Evolutionary conservation across 352 stramenopile species (phyloP), one percentile per base, ranked within the genome.

Genomic region (Globisporangium spinosum): DNA sequence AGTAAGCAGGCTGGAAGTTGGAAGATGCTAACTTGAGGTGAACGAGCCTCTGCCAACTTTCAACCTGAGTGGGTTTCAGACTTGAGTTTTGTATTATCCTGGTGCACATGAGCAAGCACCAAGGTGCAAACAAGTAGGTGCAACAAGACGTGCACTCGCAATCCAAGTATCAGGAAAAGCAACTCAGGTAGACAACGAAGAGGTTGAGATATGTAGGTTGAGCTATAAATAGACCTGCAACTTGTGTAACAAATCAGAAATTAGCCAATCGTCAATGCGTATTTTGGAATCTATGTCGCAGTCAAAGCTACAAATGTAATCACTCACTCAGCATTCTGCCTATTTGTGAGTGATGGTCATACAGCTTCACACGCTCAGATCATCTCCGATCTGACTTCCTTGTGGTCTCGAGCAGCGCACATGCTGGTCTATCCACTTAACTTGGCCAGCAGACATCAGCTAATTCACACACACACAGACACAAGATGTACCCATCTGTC

Each of bases 351-450:
- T 59, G 54, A 59, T 59, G 54, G 27, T 59, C 27, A 3, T 25
- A 1, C 27, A 43, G 1, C 15, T 59, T 29, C 2, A 29, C 27
- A 29, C 27, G 27, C 29, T 43, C 54, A n/a, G 5, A 38, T 59
- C 54, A 25, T 2, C 35, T 59, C 15, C 27, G 54, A 38, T 23
- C 54, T 59, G 54, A 59, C 54, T 59, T 59, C 23, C 27, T 27
- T 59, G 27, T 40, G 54, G 54, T 58, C 40, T 47, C 25, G 25
- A 38, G 15, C 27, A 59, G 27, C 27, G 2, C 12, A 2, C 1
- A 22, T 10, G 1, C 2, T 8, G 27, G 7, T 20, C 40, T 13
- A 47, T 13, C 3, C 38, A 47, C 10, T 47, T n/a, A 0, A 20
- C 40, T 47, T n/a, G 12, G 7, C 12, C 29, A 32, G 29, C 40